Conservation (phyloP, 176 grass and related monocot species). For the Elymus sibiricus region DNA sequence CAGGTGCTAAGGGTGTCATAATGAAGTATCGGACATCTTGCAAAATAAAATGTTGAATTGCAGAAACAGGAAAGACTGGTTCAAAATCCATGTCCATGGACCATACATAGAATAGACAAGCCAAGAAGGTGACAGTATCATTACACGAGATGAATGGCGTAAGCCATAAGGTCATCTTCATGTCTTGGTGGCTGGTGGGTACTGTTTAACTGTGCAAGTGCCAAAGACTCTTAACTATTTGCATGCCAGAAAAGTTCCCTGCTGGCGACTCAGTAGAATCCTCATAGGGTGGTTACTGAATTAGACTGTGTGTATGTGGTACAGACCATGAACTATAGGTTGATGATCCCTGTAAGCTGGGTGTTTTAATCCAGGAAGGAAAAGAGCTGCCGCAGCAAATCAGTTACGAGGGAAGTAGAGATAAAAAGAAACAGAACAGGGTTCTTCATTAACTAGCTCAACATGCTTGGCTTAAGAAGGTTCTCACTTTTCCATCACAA, state of each 20-base stretch:
- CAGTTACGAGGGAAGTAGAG: background rate
- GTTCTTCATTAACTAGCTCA: background rate
- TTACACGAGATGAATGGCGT: background rate
- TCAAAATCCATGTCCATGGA: background rate
- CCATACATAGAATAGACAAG: background rate
- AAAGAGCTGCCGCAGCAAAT: background rate
- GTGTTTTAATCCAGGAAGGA: background rate
- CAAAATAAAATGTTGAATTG: background rate
- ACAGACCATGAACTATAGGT: background rate
- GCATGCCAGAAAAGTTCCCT: background rate
- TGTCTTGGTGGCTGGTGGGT: background rate
- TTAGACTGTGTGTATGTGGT: background rate
- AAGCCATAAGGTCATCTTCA: background rate
- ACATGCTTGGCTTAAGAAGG: background rate
- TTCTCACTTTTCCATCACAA: background rate
- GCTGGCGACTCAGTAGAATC: background rate
- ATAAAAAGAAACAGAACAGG: background rate
- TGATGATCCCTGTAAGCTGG: background rate
- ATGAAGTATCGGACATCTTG: background rate
- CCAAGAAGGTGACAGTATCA: background rate
- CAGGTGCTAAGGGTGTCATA: background rate
- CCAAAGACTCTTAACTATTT: background rate
- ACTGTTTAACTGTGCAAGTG: background rate
- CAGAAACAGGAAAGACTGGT: background rate
- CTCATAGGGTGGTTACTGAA: background rate